phyloP scores from a whole-genome alignment of 306 rosid species.

The Prunus padus region DNA sequence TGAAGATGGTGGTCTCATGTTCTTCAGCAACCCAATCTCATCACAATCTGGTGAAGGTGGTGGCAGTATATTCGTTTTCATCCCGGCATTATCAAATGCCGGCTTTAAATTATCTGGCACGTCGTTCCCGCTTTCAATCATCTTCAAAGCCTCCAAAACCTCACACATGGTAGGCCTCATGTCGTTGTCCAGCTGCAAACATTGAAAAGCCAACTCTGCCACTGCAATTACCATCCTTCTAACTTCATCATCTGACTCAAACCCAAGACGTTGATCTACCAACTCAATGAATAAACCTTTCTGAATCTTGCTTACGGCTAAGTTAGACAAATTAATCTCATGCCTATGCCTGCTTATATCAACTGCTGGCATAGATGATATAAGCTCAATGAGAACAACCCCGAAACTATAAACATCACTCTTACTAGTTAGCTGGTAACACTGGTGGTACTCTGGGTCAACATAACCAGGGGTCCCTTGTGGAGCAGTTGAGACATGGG shows the following conservation, averaged over 20 bases:
- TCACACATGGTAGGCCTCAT: conserved; percentile 70
- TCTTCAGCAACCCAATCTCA: conserved; percentile 29
- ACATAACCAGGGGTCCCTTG: conserved; percentile 80
- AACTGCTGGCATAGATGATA: conserved; percentile 68
- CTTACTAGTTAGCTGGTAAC: conserved; percentile 62
- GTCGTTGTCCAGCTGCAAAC: conserved; percentile 62
- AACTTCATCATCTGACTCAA: conserved; percentile 40
- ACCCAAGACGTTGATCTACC: conserved; percentile 55
- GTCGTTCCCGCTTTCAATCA: conserved; percentile 32
- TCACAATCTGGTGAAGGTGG: conserved; percentile 45
- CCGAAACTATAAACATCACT: conserved; percentile 83
- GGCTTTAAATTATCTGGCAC: conserved; percentile 22
- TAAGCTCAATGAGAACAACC: conserved; percentile 63
- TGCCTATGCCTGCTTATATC: conserved; percentile 51
- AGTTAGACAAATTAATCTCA: conserved; percentile 60
- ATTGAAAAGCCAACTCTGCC: conserved; percentile 64
- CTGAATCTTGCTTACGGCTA: conserved; percentile 46
- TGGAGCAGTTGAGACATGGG: conserved; percentile 78
- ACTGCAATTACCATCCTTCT: conserved; percentile 48
- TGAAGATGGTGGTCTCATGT: conserved; percentile 29
- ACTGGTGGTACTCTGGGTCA: conserved; percentile 70
- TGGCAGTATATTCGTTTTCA: conserved; percentile 8
- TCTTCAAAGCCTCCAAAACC: conserved; percentile 45
- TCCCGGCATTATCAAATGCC: conserved; percentile 7
- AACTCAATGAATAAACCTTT: conserved; percentile 42